Evolutionary conservation across 257 asterid genomes (phyloP), one percentile per base, ranked within the genome.

Genomic region (Fraxinus anomala): DNA sequence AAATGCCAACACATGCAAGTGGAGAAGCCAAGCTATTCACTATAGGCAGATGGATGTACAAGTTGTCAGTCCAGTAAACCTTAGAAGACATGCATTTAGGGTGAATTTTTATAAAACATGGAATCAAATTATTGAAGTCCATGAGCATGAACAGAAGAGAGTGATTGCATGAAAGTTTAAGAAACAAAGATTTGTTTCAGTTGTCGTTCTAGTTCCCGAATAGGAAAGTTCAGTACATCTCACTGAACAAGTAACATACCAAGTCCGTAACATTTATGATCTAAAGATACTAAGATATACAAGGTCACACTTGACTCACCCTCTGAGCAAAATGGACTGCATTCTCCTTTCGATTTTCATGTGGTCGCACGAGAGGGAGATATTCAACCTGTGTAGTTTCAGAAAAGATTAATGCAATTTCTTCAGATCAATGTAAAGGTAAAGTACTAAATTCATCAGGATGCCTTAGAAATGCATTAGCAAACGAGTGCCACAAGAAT

Each of bases 331-430:
- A 89, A 74, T 85, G 88, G 79, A 54, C 66, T 28, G 97, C 94
- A 68, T 80, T 95, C 86, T 95, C 98, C 86, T 92, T 93, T 83
- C 84, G 85, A 76, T 85, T 87, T 76, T 91, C 97, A 61, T 80
- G 85, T 76, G 99, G 96, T n/a, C 80, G 86, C 54, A 91, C 87
- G 19, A 89, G 79, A 16, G 99, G 99, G 83, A 95, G 99, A 89
- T 95, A 95, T 84, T 95, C 99, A 61, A 94, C 87, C 97, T 94
- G 87, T 24, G 69, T 70, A 72, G 16, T 81, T 39, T 19, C 44
- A 47, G 72, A 61, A 70, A 74, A 74, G n/a, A 81, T 54, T 34
- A 19, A 73, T 44, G 54, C 36, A 42, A 75, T 39, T 31, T 40
- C 34, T 68, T 83, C 74, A 61, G 76, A 40, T 39, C 34, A 71